phyloP scores from a whole-genome alignment of 2,329 filamentous ascomycete species.

The Eutypella sp. region DNA sequence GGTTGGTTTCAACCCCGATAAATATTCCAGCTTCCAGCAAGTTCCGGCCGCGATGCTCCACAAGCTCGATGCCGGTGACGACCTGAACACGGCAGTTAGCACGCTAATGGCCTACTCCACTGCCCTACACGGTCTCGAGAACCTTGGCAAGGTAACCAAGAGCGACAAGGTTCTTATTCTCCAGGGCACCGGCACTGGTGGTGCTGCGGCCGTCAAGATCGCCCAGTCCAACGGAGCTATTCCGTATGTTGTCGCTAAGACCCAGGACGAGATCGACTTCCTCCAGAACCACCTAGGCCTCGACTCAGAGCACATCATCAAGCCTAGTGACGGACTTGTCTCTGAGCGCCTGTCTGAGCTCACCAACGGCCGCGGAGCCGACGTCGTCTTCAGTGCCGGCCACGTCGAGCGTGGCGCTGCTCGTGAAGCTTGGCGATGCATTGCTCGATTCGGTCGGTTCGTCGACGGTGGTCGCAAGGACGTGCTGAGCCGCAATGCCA shows the following conservation, averaged over 20 bases:
- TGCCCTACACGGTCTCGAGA: conserved; percentile 20
- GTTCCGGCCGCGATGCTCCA: conserved; percentile 10
- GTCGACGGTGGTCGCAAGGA: not conserved
- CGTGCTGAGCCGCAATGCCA: conserved; percentile 12
- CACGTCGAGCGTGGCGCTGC: conserved; percentile 4
- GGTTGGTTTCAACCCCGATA: conserved; percentile 14
- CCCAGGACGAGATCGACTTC: conserved; percentile 7
- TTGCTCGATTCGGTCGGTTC: not conserved
- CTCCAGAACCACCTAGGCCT: conserved; percentile 9
- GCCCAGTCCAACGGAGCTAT: conserved; percentile 11
- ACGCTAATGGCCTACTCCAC: conserved; percentile 10
- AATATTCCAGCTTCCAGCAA: conserved; percentile 16
- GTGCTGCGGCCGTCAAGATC: conserved; percentile 17
- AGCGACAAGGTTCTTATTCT: conserved; percentile 19
- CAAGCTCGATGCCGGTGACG: conserved; percentile 11
- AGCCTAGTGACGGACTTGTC: not conserved
- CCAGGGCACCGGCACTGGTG: conserved; percentile 11
- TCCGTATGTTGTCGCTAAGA: conserved; percentile 12
- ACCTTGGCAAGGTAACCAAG: conserved; percentile 11
- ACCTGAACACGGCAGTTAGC: conserved; percentile 7
- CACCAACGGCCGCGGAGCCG: conserved; percentile 9
- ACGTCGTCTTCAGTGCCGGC: conserved; percentile 16
- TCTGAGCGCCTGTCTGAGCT: conserved; percentile 3
- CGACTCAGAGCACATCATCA: conserved; percentile 5
- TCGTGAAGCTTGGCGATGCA: not conserved